Conservation (phyloP, 179 eudicot genomes). For the Sideroxylon spinosum region DNA sequence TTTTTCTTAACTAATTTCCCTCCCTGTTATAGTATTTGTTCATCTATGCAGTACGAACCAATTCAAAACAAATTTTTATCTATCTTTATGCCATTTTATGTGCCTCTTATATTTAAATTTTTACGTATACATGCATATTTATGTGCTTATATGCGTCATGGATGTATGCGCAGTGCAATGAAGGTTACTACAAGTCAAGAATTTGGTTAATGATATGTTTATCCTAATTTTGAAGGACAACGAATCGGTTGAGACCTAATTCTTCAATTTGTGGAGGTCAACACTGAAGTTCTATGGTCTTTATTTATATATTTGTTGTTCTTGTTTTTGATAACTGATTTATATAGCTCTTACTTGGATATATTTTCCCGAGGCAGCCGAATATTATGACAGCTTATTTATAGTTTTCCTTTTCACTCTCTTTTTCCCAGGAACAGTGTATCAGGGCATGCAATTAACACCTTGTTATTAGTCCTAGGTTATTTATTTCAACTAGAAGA, state of each 20-base stretch:
- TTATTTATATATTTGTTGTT: too few species aligned
- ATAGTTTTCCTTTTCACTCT: neutral
- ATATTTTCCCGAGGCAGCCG: neutral
- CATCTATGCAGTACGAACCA: neutral
- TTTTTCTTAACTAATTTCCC: too few species aligned
- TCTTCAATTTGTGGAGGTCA: neutral
- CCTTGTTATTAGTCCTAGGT: neutral
- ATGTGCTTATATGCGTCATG: neutral
- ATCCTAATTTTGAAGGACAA: neutral
- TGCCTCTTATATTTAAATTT: neutral
- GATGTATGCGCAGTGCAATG: too few species aligned
- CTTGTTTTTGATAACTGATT: neutral
- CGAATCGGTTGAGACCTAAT: neutral
- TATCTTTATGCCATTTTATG: neutral
- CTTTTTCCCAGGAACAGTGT: neutral
- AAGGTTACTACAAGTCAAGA: neutral
- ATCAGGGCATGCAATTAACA: neutral
- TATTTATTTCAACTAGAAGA: neutral
- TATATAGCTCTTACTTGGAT: neutral
- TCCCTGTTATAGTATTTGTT: neutral
- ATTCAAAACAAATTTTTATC: too few species aligned
- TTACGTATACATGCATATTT: neutral
- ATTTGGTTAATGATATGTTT: neutral
- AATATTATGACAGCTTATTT: neutral
- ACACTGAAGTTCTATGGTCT: neutral